These are phyloP conservation scores for Fusarium albosuccineum DNA, from an alignment of 2,329 filamentous ascomycete genomes.

Conservation along the genomic window DNA sequence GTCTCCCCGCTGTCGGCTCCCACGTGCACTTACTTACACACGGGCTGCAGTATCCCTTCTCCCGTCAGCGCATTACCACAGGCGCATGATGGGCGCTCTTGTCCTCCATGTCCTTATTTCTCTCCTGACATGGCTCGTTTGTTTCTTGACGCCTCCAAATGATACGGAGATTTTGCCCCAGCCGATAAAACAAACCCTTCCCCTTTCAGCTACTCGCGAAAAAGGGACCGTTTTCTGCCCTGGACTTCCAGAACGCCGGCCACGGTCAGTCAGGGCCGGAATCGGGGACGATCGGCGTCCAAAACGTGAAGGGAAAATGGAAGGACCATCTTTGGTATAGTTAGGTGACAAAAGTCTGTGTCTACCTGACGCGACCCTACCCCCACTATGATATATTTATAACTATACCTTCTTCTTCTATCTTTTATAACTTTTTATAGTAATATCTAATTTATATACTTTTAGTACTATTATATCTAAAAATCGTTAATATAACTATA, in stretches of 20 bases:
- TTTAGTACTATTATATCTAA: too few relatives aligned
- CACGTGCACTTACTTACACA: too few relatives aligned
- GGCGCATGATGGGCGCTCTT: neutral
- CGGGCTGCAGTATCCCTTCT: too few relatives aligned
- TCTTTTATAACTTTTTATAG: too few relatives aligned
- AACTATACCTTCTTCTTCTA: too few relatives aligned
- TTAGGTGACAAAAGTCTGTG: too few relatives aligned
- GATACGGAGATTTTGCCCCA: neutral
- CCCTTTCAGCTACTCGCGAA: neutral
- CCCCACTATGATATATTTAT: too few relatives aligned
- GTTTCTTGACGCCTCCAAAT: neutral
- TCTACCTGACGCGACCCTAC: too few relatives aligned
- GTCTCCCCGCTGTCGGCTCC: too few relatives aligned
- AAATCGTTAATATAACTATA: too few relatives aligned
- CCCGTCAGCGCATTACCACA: neutral
- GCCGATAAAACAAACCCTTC: constrained; percentile 4
- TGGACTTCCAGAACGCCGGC: neutral
- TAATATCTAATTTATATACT: too few relatives aligned
- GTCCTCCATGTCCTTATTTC: constrained; percentile 7
- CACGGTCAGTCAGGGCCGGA: constrained; percentile 10
- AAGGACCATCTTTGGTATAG: constrained; percentile 3
- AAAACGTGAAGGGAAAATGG: constrained; percentile 1
- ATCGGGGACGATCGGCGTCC: constrained; percentile 10
- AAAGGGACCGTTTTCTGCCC: neutral
- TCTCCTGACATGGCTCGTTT: neutral